Evolutionary conservation across 108 stramenopile species (phyloP), one percentile per base, ranked within the genome.

Genomic region (Skeletonema grethae): DNA sequence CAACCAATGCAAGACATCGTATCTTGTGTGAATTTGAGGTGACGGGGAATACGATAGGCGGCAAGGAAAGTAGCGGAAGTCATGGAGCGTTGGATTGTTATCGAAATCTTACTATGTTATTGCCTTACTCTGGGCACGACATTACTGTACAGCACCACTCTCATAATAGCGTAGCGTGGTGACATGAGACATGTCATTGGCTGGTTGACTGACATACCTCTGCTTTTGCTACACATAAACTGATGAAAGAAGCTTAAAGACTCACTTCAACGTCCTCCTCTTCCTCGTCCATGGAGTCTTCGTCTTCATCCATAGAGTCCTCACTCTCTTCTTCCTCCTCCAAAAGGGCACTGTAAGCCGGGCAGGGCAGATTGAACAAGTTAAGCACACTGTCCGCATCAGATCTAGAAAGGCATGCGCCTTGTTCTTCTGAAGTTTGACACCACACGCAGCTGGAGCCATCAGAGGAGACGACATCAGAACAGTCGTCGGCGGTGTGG

Each of bases 391-490:
- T 31, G 29, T 58, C 32, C 13, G 57, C 57, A 31, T 58, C 32
- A 9, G 28, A 32, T 31, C 13, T 12, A 12, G 57, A 58, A 15
- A 58, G 29, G 10, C 57, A 58, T 12, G 32, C 32, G 57, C 57
- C 57, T 28, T 28, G 13, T 20, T 58, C 57, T 32, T 58, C 29
- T n/a, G 57, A 28, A 31, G 57, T 58, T 5, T 58, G 57, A 15
- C 57, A 58, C 57, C 57, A 58, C 10, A 58, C 32, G 57, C 57
- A 58, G 28, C 32, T 58, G 57, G 29, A 28, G 24, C 57, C 57
- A 58, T 31, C 32, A 13, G 57, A 58, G 3, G 57, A 58, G 13
- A 32, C 13, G 28, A 0, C 22, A 13, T 58, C 57, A 0, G 29
- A 28, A 20, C 57, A 58, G 22, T 32, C 15, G 41, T 3, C 10